These are phyloP conservation scores for Mycosphaerella arachidis DNA, from an alignment of 2,329 filamentous ascomycete genomes.

Conservation along the genomic window DNA sequence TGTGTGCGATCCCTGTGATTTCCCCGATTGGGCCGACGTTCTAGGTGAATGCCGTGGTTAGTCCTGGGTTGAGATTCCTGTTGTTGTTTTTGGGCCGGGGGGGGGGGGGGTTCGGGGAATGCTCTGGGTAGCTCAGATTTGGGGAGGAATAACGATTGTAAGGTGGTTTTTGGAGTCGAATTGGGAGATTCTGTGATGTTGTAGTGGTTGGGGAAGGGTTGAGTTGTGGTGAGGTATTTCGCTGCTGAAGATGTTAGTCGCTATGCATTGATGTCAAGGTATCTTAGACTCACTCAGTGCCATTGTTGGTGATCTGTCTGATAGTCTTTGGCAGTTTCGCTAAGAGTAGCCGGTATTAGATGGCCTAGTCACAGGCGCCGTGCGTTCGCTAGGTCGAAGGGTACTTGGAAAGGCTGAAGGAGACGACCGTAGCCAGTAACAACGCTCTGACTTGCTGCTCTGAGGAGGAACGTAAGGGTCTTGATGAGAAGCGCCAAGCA, in stretches of 20 bases:
- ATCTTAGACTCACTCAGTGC: background rate
- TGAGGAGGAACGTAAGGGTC: too few relatives aligned
- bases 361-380: too few relatives aligned
- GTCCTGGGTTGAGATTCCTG: background rate
- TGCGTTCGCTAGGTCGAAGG: background rate
- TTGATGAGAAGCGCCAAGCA: too few relatives aligned
- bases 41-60: background rate
- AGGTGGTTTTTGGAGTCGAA: background rate
- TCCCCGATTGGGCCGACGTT: slow-evolving; percentile 1
- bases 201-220: background rate
- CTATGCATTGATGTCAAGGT: background rate
- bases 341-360: too few relatives aligned
- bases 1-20: background rate
- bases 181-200: background rate
- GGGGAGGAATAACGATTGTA: background rate
- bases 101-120: background rate
- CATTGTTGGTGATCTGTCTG: background rate
- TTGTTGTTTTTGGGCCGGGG: too few relatives aligned
- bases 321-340: too few relatives aligned
- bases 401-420: too few relatives aligned
- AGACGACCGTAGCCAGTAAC: too few relatives aligned
- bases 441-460: too few relatives aligned
- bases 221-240: background rate
- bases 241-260: background rate
- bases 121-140: background rate